Percentiles rank a stretch among this genome's conserved stretches.
Conservation (phyloP, 129 eudicot species). For the Logfia minima region DNA sequence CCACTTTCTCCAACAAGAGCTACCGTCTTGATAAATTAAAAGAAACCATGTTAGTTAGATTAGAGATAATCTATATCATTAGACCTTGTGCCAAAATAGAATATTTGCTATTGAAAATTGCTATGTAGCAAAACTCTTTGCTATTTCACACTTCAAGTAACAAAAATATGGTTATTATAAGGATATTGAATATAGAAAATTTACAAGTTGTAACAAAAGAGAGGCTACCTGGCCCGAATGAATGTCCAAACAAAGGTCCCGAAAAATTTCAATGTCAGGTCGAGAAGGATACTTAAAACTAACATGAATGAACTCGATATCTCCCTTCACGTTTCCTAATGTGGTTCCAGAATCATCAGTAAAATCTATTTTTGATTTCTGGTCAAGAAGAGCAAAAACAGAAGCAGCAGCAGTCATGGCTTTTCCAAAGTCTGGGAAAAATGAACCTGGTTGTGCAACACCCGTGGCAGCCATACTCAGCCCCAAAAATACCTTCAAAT, state of each 20-base stretch:
- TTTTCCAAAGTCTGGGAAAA: slow-evolving; percentile 29
- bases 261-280: slow-evolving; percentile 27
- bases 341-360: slow-evolving; percentile 29
- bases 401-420: slow-evolving; percentile 31
- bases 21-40: slow-evolving; percentile 23
- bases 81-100: neutral
- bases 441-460: slow-evolving; percentile 30
- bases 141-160: neutral
- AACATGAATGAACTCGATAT: slow-evolving; percentile 27
- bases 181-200: too few species aligned
- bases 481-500: slow-evolving; percentile 31
- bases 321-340: slow-evolving; percentile 28
- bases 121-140: too few species aligned
- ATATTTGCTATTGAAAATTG: neutral
- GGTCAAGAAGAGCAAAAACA: slow-evolving; percentile 33
- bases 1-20: slow-evolving; percentile 44
- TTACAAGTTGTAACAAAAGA: neutral
- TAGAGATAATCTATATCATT: neutral
- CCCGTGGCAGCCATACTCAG: slow-evolving; percentile 32
- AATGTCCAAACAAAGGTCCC: slow-evolving; percentile 30
- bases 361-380: slow-evolving; percentile 28
- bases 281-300: slow-evolving; percentile 32
- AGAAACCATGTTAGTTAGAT: neutral
- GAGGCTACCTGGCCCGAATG: slow-evolving; percentile 28
- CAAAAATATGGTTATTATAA: too few species aligned